These are phyloP conservation scores for Russula ochroleuca DNA, from an alignment of 768 basidiomycete genomes.

Conservation along the genomic window DNA sequence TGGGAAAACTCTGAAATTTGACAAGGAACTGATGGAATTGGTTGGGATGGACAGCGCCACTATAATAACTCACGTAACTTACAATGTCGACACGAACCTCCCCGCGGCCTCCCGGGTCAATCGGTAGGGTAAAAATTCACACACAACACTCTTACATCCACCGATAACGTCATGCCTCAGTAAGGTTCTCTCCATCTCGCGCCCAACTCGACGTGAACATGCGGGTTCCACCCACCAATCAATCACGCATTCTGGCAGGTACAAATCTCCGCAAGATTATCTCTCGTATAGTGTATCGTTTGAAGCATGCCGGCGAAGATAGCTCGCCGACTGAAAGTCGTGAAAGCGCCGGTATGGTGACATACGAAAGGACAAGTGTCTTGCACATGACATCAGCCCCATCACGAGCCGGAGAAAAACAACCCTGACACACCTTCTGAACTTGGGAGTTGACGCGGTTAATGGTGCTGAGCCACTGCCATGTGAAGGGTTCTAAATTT, in stretches of 20 bases:
- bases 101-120: no score
- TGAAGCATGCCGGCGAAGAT: slow-evolving; percentile 66
- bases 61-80: no score
- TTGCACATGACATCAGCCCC: slow-evolving; percentile 33
- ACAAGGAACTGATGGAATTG: background rate
- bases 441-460: slow-evolving; percentile 97
- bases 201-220: background rate
- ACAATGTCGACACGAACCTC: no score
- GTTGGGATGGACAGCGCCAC: background rate
- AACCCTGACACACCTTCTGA: slow-evolving; percentile 64
- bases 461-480: slow-evolving; percentile 96
- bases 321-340: slow-evolving; percentile 50
- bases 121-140: no score
- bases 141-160: background rate
- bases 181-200: background rate
- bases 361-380: slow-evolving; percentile 88
- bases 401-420: background rate
- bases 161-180: background rate
- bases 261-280: slow-evolving; percentile 82
- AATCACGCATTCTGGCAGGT: slow-evolving; percentile 91
- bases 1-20: background rate
- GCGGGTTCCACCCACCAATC: slow-evolving; percentile 22
- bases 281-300: slow-evolving; percentile 78
- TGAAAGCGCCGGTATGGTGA: slow-evolving; percentile 81
- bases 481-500: slow-evolving; percentile 70